phyloP scores from a whole-genome alignment of 768 basidiomycete genomes.

The Lyophyllum atratum region DNA sequence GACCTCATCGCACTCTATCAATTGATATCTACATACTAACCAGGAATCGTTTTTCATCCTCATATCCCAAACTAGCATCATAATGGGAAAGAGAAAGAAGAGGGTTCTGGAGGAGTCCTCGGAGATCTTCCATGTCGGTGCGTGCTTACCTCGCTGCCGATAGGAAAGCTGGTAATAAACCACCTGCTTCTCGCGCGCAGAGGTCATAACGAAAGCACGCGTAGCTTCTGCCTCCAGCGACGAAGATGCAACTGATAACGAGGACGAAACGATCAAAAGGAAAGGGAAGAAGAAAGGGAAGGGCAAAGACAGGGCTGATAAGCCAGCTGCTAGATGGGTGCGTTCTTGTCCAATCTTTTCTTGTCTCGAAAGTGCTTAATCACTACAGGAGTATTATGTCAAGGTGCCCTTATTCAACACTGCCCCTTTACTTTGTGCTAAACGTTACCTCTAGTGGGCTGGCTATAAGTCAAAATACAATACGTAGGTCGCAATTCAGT shows the following conservation, averaged over 20 bases:
- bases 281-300: constrained; percentile 22
- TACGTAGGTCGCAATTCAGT: constrained; percentile 51
- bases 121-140: constrained; percentile 50
- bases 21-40: too few relatives aligned
- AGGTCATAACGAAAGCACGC: constrained; percentile 62
- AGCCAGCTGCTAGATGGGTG: constrained; percentile 49
- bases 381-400: constrained; percentile 61
- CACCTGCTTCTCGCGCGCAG: constrained; percentile 28
- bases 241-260: constrained; percentile 19
- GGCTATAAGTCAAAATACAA: constrained; percentile 58
- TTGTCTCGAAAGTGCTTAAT: not conserved
- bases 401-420: constrained; percentile 49
- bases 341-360: constrained; percentile 21
- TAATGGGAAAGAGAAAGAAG: not conserved
- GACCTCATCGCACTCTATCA: too few relatives aligned
- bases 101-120: not conserved
- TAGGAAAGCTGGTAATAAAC: not conserved
- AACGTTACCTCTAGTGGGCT: constrained; percentile 55
- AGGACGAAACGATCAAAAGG: constrained; percentile 3
- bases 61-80: too few relatives aligned
- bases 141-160: constrained; percentile 13
- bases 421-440: not conserved
- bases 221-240: constrained; percentile 32
- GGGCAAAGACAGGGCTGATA: constrained; percentile 26
- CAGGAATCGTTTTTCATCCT: too few relatives aligned